These are phyloP conservation scores for Cercospora zeae-maydis DNA, from an alignment of 2,329 filamentous ascomycete genomes.

Conservation along the genomic window DNA sequence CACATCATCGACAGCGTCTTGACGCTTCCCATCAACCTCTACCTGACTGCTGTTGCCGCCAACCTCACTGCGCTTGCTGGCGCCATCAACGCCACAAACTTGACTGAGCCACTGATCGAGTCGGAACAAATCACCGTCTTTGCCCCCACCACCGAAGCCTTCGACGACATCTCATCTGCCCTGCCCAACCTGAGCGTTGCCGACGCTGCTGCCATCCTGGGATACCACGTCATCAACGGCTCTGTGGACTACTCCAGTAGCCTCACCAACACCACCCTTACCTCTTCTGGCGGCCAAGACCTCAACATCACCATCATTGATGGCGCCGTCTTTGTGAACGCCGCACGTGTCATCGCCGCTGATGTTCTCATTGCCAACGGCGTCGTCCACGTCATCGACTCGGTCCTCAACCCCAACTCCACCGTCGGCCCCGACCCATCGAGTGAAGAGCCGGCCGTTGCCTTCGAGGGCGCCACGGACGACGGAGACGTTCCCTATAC, in stretches of 20 bases:
- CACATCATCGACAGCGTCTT: slow-evolving; percentile 48
- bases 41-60: slow-evolving; percentile 23
- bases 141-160: slow-evolving; percentile 59
- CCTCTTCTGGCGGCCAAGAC: slow-evolving; percentile 38
- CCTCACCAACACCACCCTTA: slow-evolving; percentile 41
- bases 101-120: slow-evolving; percentile 42
- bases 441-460: slow-evolving; percentile 45
- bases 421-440: slow-evolving; percentile 42
- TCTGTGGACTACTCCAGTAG: slow-evolving; percentile 51
- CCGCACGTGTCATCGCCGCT: slow-evolving; percentile 41
- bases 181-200: slow-evolving; percentile 47
- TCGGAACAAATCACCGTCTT: slow-evolving; percentile 59
- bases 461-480: slow-evolving; percentile 51
- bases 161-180: slow-evolving; percentile 55
- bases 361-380: slow-evolving; percentile 46
- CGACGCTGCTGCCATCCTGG: slow-evolving; percentile 53
- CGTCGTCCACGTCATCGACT: slow-evolving; percentile 53
- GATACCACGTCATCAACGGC: slow-evolving; percentile 62
- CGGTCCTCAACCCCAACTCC: slow-evolving; percentile 57
- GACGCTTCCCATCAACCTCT: slow-evolving; percentile 37
- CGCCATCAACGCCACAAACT: slow-evolving; percentile 40
- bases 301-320: slow-evolving; percentile 41
- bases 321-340: slow-evolving; percentile 44
- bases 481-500: slow-evolving; percentile 54
- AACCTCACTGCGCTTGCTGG: slow-evolving; percentile 42